Conservation (phyloP, 352 stramenopile species). For the Pythium apleroticum region DNA sequence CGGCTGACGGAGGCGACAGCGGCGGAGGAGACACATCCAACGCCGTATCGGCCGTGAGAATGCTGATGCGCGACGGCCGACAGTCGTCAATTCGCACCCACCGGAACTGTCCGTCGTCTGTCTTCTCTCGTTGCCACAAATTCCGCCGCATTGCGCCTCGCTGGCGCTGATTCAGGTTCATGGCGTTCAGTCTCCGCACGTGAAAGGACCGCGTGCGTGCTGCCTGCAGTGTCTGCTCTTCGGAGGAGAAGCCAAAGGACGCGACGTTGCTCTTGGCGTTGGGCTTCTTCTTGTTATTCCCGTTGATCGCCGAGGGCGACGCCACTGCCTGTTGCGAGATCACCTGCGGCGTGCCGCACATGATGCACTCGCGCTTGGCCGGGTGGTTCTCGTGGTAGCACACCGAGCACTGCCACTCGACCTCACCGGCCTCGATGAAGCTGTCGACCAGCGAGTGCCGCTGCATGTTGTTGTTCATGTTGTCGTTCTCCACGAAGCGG, state of each 20-base stretch:
- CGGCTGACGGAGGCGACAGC: constrained; percentile 12
- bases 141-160: constrained; percentile 67
- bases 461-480: constrained; percentile 88
- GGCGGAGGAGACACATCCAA: constrained; percentile 8
- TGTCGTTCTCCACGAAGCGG: constrained; percentile 64
- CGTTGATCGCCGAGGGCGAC: constrained; percentile 30
- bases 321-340: constrained; percentile 61
- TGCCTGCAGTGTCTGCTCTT: constrained; percentile 40
- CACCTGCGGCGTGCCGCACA: constrained; percentile 81
- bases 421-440: constrained; percentile 64
- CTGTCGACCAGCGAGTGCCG: constrained; percentile 79
- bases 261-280: constrained; percentile 22
- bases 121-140: constrained; percentile 79
- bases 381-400: constrained; percentile 87
- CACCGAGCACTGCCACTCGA: constrained; percentile 81
- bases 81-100: constrained; percentile 78
- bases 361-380: constrained; percentile 76
- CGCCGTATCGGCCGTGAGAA: constrained; percentile 42
- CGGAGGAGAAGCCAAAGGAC: constrained; percentile 33
- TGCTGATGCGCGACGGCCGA: constrained; percentile 61
- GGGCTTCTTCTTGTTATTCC: constrained; percentile 11
- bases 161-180: constrained; percentile 81
- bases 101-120: constrained; percentile 67
- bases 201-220: constrained; percentile 77
- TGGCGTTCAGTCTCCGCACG: constrained; percentile 74